Base-by-base conservation (phyloP, 805 yeast genomes). In the Saccharomycopsis guyanensis region DNA sequence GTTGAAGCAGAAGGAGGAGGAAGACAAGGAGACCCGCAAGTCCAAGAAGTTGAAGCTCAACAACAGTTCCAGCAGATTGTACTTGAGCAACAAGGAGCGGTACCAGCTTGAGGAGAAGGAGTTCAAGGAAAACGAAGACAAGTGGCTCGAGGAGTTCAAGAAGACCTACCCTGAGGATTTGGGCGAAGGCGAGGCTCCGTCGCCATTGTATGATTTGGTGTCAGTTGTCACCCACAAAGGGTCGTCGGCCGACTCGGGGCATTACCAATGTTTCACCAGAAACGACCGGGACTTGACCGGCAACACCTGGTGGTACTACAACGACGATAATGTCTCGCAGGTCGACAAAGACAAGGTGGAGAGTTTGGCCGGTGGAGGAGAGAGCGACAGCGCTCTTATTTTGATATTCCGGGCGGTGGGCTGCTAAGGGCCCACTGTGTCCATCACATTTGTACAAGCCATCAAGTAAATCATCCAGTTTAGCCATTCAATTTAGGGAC, bases 181-280 rank as follows among this genome's bases (percentile, higher is more conserved):
- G 47, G 59, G 60, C 36, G 60, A 62, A 6, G 86, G 89, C 16
- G 87, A 84, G 57, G 88, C 91, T 59, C 91, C 95, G 4, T 80
- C 94, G 0, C 86, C 93, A 1, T 76, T 93, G 33, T 93, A 93
- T 60, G 88, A 87, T 54, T 74, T 93, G 54, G 68, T 71, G 33
- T 87, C 95, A 1, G 76, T 93, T 20, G 78, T 93, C 50, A 87
- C 97, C 1, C 99, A 93, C 66, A 84, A 82, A 59, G 99, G 99
- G 42, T 80, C 96, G 5, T 80, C 89, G 38, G 96, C 97, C 0
- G 97, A 93, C 62, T 83, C 96, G 24, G 99, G 99, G 15, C 99
- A 93, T 65, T 93, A 93, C 65, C 97, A 89, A 66, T 80, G 91
- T 24, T 93, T 86, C 66, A 81, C 84, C 13, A 80, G 76, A 57